Evolutionary conservation across 2,329 filamentous ascomycete species (phyloP).

Genomic region (Triangularia setosa): DNA sequence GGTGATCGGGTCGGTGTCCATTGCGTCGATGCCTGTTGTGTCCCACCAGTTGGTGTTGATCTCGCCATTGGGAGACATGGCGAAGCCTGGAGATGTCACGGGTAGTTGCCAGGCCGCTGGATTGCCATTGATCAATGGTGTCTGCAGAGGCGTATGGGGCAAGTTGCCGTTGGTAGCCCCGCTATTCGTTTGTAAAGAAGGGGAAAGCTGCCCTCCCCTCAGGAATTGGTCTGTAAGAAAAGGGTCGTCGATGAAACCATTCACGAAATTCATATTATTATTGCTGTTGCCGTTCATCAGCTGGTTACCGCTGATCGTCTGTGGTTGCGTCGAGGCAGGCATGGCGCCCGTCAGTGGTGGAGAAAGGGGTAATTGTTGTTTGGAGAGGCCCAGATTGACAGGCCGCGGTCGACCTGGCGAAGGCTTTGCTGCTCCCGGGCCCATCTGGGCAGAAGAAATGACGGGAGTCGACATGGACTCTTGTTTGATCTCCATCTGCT

Average conservation of each 20-base stretch:
- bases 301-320: not conserved
- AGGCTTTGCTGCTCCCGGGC: constrained; percentile 1
- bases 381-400: constrained; percentile 12
- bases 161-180: constrained; percentile 23
- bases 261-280: constrained; percentile 20
- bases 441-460: not conserved
- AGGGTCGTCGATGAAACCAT: constrained; percentile 29
- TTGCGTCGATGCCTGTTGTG: not conserved
- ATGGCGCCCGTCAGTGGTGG: constrained; percentile 21
- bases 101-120: constrained; percentile 23
- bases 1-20: constrained; percentile 1
- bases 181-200: not conserved
- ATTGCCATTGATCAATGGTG: constrained; percentile 31
- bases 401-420: constrained; percentile 9
- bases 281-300: constrained; percentile 1
- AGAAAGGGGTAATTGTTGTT: constrained; percentile 19
- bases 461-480: constrained; percentile 21
- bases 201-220: constrained; percentile 11
- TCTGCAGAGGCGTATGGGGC: constrained; percentile 36
- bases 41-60: not conserved
- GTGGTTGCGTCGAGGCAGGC: constrained; percentile 8
- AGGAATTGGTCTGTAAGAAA: constrained; percentile 23
- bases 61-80: not conserved
- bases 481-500: not conserved
- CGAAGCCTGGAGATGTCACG: not conserved